Evolutionary conservation across 176 grass and related monocot genomes (phyloP).

Genomic region (Carex pumila): DNA sequence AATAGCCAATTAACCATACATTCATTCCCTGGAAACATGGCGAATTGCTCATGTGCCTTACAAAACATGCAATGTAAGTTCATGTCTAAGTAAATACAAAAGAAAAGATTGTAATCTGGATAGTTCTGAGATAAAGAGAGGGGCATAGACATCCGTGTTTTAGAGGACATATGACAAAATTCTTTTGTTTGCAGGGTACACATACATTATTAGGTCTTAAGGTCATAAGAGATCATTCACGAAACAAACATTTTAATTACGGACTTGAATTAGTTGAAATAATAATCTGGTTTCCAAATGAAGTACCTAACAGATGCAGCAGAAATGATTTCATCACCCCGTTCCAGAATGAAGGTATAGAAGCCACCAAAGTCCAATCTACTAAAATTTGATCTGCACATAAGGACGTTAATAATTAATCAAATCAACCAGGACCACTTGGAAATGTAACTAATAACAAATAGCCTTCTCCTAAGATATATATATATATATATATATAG

Average conservation of each 20-base stretch:
- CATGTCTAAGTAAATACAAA: background rate
- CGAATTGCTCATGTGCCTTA: background rate
- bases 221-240: constrained; percentile 5
- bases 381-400: constrained; percentile 77
- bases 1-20: background rate
- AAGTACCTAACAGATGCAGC: constrained; percentile 73
- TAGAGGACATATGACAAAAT: background rate
- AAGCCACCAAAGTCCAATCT: constrained; percentile 82
- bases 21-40: background rate
- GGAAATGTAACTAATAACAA: background rate
- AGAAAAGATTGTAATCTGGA: background rate
- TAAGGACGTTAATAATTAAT: background rate
- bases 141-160: background rate
- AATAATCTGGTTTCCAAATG: background rate
- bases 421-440: background rate
- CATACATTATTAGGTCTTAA: background rate
- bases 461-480: background rate
- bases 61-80: background rate
- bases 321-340: constrained; percentile 89
- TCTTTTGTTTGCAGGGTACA: background rate
- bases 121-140: background rate
- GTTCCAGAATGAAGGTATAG: constrained; percentile 87
- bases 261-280: background rate
- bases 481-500: too few relatives aligned
- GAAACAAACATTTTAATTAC: background rate